A percentile compares a stretch with the other conserved stretches of the same genome.
These are phyloP conservation scores for Davidsoniella australis DNA, from an alignment of 2,329 filamentous ascomycete genomes.

Conservation along the genomic window DNA sequence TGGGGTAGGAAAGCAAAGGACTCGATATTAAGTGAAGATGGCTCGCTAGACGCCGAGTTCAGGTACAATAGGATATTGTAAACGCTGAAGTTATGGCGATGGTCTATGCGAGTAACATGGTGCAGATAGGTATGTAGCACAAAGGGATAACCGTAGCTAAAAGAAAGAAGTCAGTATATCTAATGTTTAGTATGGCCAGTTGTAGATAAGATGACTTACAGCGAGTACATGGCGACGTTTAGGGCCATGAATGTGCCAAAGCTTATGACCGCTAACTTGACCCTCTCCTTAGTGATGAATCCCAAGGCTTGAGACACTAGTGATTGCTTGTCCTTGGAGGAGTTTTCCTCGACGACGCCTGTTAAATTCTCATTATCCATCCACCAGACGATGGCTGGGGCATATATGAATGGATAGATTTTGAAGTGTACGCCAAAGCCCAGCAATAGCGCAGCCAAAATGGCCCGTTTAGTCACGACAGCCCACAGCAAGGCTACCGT, in stretches of 20 bases:
- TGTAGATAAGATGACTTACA: constrained; percentile 31
- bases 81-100: constrained; percentile 94
- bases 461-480: constrained; percentile 42
- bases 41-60: constrained; percentile 44
- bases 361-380: constrained; percentile 41
- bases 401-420: constrained; percentile 97
- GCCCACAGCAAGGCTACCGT: constrained; percentile 76
- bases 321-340: neutral
- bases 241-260: constrained; percentile 55
- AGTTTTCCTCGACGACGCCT: constrained; percentile 4
- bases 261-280: constrained; percentile 45
- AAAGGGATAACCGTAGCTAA: constrained; percentile 63
- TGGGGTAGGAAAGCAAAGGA: constrained; percentile 82
- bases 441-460: constrained; percentile 55
- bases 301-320: constrained; percentile 14
- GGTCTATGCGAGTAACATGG: constrained; percentile 82
- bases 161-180: constrained; percentile 9
- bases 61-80: constrained; percentile 89
- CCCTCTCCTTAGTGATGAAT: constrained; percentile 37
- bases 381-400: constrained; percentile 64
- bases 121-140: constrained; percentile 82
- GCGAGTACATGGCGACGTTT: constrained; percentile 61
- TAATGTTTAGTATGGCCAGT: neutral
- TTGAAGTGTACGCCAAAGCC: constrained; percentile 90
- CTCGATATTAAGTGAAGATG: constrained; percentile 38